Conservation (phyloP, 2,329 filamentous ascomycete species). For the Beauveria australis region DNA sequence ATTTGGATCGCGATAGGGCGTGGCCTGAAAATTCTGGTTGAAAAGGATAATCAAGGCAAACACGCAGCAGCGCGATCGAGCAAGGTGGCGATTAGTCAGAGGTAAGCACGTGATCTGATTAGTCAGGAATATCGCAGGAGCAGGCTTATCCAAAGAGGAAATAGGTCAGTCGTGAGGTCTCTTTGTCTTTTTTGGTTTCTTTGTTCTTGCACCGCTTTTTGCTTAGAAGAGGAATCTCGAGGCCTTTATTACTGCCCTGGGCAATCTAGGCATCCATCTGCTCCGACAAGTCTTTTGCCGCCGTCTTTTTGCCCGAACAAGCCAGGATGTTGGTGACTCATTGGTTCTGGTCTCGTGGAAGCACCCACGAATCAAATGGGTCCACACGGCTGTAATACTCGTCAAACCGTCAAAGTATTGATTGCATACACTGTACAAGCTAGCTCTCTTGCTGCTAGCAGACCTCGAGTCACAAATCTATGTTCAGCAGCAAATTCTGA, state of each 20-base stretch:
- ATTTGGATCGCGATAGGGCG: conserved; percentile 12
- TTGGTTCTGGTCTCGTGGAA: conserved; percentile 3
- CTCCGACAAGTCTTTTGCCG: neutral
- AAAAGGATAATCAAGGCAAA: conserved; percentile 16
- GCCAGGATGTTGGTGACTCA: conserved; percentile 8
- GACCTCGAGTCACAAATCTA: neutral
- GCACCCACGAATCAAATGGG: neutral
- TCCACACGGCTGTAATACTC: neutral
- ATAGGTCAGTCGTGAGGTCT: neutral
- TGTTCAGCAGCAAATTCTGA: neutral
- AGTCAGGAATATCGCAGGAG: neutral
- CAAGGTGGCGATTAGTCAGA: conserved; percentile 4
- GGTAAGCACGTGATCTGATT: conserved; percentile 2
- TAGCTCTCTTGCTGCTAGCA: neutral
- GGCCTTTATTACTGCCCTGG: neutral
- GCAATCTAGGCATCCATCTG: conserved; percentile 4
- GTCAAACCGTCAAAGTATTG: neutral
- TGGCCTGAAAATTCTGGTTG: conserved; percentile 30
- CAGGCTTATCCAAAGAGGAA: neutral
- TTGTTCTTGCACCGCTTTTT: neutral
- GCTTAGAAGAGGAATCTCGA: neutral
- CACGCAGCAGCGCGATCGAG: conserved; percentile 1
- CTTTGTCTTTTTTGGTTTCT: neutral
- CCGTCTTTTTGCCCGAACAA: neutral
- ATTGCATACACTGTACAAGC: neutral